Evolutionary conservation across 75 land plant species (phyloP).

Genomic region (Gnetum montanum): DNA sequence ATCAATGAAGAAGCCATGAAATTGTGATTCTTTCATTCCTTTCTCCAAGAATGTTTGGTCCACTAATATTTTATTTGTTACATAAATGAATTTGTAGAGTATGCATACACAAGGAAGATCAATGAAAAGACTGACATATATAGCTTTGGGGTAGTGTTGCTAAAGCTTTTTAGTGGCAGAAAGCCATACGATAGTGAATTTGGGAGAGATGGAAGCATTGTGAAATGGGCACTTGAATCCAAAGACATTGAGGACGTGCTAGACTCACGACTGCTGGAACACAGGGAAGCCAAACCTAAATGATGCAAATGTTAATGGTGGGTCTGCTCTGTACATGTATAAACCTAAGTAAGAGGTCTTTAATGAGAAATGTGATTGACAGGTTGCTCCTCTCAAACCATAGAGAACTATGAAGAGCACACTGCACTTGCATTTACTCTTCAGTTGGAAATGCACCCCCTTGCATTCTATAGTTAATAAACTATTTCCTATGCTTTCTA

Average conservation of each 20-base stretch:
- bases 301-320: conserved; percentile 45
- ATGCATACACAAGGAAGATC: conserved; percentile 31
- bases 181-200: conserved; percentile 13
- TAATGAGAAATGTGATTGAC: conserved; percentile 74
- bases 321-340: conserved; percentile 66
- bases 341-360: conserved; percentile 57
- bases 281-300: conserved; percentile 60
- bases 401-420: too few relatives aligned
- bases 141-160: conserved; percentile 30
- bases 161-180: conserved; percentile 28
- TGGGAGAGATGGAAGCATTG: conserved; percentile 13
- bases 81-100: conserved; percentile 12
- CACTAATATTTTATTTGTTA: too few relatives aligned
- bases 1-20: too few relatives aligned
- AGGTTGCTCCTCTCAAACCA: too few relatives aligned
- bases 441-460: too few relatives aligned
- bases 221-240: conserved; percentile 15
- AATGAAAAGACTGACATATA: conserved; percentile 27
- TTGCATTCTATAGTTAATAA: too few relatives aligned
- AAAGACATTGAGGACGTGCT: conserved; percentile 43
- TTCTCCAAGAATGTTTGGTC: too few relatives aligned
- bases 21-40: too few relatives aligned
- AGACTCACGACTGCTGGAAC: conserved; percentile 37
- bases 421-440: too few relatives aligned
- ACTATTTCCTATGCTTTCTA: too few relatives aligned